Conservation (phyloP, 768 basidiomycete genomes). For the Tubosaeta sp. region DNA sequence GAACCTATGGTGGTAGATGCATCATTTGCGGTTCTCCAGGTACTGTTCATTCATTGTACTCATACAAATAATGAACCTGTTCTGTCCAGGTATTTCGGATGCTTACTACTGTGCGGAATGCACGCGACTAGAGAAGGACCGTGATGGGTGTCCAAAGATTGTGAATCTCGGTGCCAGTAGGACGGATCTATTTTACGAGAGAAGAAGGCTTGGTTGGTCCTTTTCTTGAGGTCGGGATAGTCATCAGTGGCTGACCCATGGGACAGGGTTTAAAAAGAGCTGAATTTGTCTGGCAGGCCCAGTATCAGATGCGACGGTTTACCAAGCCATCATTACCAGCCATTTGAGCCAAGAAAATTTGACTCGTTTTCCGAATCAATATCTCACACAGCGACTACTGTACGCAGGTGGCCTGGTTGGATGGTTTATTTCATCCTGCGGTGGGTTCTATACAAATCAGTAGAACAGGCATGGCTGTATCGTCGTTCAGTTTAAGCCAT, state of each 20-base stretch:
- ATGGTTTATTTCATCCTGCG: no score
- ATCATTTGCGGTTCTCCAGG: conserved; percentile 97
- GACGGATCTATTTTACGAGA: conserved; percentile 90
- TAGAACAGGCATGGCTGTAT: no score
- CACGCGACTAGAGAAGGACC: conserved; percentile 92
- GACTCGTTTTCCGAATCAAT: no score
- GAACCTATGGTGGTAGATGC: conserved; percentile 94
- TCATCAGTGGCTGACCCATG: neutral
- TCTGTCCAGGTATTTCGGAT: conserved; percentile 82
- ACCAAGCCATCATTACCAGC: no score
- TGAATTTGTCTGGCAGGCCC: conserved; percentile 4
- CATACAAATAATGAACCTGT: neutral
- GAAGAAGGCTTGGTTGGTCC: conserved; percentile 70
- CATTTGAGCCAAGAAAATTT: no score
- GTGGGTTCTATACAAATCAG: no score
- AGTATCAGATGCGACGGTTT: neutral
- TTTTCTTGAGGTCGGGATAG: neutral
- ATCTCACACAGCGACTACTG: no score
- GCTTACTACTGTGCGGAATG: conserved; percentile 99
- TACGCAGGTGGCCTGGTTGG: no score
- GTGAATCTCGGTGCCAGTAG: conserved; percentile 94
- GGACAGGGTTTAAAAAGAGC: conserved; percentile 32
- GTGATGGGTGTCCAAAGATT: conserved; percentile 98
- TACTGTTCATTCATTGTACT: conserved; percentile 32
- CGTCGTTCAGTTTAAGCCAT: no score